Conservation (phyloP, 352 stramenopile genomes). For the Pythium volutum region DNA sequence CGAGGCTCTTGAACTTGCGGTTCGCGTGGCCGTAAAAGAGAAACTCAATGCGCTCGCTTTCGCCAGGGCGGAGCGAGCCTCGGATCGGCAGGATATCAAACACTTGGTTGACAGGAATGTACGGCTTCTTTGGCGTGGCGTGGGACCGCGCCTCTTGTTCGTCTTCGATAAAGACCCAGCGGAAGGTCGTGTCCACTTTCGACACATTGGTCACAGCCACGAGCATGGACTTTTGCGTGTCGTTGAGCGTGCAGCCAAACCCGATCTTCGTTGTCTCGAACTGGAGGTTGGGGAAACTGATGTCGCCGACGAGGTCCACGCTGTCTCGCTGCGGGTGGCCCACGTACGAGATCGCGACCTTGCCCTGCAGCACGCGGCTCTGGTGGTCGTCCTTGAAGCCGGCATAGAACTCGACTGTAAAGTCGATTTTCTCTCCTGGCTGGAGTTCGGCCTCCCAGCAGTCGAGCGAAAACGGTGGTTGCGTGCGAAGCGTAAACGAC, state of each 20-base stretch:
- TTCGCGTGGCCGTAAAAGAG: slow-evolving; percentile 93
- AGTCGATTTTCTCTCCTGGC: slow-evolving; percentile 65
- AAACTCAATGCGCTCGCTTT: slow-evolving; percentile 92
- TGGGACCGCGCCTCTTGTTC: slow-evolving; percentile 59
- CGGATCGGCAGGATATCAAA: slow-evolving; percentile 95
- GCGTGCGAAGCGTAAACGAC: slow-evolving; percentile 87
- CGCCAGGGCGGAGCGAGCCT: slow-evolving; percentile 75
- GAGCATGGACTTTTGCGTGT: slow-evolving; percentile 90
- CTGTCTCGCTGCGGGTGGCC: slow-evolving; percentile 90
- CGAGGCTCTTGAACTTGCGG: slow-evolving; percentile 84
- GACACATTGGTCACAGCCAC: slow-evolving; percentile 90
- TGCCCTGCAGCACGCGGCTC: slow-evolving; percentile 84
- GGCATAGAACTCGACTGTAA: slow-evolving; percentile 93
- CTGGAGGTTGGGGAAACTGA: slow-evolving; percentile 93
- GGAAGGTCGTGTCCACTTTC: slow-evolving; percentile 85
- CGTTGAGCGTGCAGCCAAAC: slow-evolving; percentile 95
- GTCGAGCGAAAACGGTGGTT: slow-evolving; percentile 91
- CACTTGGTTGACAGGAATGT: slow-evolving; percentile 91
- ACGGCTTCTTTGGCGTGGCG: slow-evolving; percentile 72
- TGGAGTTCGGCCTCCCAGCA: slow-evolving; percentile 87
- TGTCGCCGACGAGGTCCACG: slow-evolving; percentile 87
- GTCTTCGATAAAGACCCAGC: slow-evolving; percentile 95
- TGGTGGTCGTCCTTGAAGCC: slow-evolving; percentile 90
- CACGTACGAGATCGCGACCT: slow-evolving; percentile 81
- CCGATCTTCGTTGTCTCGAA: slow-evolving; percentile 91